A percentile compares a stretch with the other conserved stretches of the same genome.
Conservation (phyloP, 2,329 filamentous ascomycete genomes). For the Sclerotinia nivalis region DNA sequence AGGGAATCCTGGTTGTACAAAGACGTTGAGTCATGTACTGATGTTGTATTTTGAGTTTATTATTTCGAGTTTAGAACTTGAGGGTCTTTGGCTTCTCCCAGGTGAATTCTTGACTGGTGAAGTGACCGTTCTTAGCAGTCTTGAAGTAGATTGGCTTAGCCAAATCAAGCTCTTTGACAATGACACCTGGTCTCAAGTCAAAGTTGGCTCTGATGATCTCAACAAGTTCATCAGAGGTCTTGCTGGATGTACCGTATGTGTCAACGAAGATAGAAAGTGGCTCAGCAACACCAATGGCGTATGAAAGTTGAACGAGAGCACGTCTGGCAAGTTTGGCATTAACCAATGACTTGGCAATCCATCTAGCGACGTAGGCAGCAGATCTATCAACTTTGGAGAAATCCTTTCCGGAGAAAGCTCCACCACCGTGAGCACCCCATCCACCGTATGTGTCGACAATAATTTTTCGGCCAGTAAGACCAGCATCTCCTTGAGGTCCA, state of each 20-base stretch:
- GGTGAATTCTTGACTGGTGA: slow-evolving; percentile 95
- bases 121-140: slow-evolving; percentile 99
- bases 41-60: slow-evolving; percentile 32
- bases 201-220: slow-evolving; percentile 95
- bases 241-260: slow-evolving; percentile 90
- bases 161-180: slow-evolving; percentile 95
- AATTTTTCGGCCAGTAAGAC: slow-evolving; percentile 99
- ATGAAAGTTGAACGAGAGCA: slow-evolving; percentile 94
- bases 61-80: slow-evolving; percentile 69
- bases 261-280: slow-evolving; percentile 98
- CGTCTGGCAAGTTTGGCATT: slow-evolving; percentile 85
- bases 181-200: slow-evolving; percentile 95
- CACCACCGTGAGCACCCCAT: slow-evolving; percentile 99
- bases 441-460: slow-evolving; percentile 98
- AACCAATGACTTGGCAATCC: slow-evolving; percentile 98
- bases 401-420: slow-evolving; percentile 99
- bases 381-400: slow-evolving; percentile 99
- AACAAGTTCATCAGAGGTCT: slow-evolving; percentile 89
- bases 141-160: slow-evolving; percentile 96
- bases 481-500: slow-evolving; percentile 97
- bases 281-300: slow-evolving; percentile 98
- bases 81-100: slow-evolving; percentile 99
- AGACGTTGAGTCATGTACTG: slow-evolving; percentile 42
- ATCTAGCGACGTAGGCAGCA: slow-evolving; percentile 93
- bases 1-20: slow-evolving; percentile 30